Conservation (phyloP, 176 grass and related monocot species). For the Ampelocalamus luodianensis region DNA sequence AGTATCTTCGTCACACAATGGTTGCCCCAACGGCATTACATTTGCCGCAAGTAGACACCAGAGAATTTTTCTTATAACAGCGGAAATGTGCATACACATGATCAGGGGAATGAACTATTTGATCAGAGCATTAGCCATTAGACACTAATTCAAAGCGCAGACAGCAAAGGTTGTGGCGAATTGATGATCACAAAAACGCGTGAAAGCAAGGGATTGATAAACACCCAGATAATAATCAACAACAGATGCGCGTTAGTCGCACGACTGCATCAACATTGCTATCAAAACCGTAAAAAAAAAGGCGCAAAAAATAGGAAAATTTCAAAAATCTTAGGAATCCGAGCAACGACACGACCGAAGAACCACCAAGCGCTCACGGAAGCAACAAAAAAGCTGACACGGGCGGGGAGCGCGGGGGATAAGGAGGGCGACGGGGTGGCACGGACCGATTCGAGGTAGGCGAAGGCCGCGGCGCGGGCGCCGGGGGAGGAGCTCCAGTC, state of each 20-base stretch:
- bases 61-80: neutral
- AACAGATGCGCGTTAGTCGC: neutral
- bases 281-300: neutral
- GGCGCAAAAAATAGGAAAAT: constrained; percentile 10
- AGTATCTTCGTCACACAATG: neutral
- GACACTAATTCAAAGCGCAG: constrained; percentile 9
- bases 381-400: constrained; percentile 2
- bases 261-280: neutral
- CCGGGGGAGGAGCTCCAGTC: constrained; percentile 88
- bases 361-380: neutral
- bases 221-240: neutral
- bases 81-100: neutral
- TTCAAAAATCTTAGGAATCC: neutral
- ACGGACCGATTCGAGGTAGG: constrained; percentile 88
- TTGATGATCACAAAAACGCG: neutral
- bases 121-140: constrained; percentile 10
- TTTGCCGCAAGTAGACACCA: constrained; percentile 25
- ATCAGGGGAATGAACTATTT: neutral
- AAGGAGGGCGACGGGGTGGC: constrained; percentile 5
- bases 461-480: constrained; percentile 72
- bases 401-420: neutral
- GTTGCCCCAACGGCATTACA: constrained; percentile 16
- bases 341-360: neutral
- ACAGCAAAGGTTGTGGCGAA: neutral
- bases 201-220: neutral